Conservation (phyloP, 257 asterid species). For the Solanum stenotomum region DNA sequence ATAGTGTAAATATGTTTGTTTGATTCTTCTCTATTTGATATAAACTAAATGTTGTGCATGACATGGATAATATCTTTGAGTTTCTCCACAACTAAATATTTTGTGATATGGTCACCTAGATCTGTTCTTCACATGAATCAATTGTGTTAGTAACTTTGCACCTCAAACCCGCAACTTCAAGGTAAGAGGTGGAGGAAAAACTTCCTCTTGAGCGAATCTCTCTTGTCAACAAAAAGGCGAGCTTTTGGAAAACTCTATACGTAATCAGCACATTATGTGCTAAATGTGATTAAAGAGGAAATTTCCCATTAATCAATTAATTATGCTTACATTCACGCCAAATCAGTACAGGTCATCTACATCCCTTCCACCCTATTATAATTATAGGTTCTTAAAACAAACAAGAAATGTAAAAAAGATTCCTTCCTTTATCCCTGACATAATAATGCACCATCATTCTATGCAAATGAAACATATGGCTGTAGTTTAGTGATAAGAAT, state of each 20-base stretch:
- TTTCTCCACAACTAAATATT: neutral
- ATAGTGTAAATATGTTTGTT: neutral
- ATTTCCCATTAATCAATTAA: neutral
- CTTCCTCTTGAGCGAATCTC: neutral
- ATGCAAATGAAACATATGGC: conserved; percentile 28
- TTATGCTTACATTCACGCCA: neutral
- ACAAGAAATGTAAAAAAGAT: neutral
- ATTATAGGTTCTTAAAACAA: neutral
- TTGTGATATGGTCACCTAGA: neutral
- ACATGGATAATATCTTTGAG: neutral
- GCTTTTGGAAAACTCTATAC: neutral
- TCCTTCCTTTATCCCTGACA: neutral
- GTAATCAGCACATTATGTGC: neutral
- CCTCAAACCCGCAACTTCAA: neutral
- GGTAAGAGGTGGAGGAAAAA: neutral
- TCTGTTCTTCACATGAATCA: neutral
- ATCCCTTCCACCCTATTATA: neutral
- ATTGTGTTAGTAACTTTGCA: neutral
- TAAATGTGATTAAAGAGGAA: neutral
- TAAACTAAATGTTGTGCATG: neutral
- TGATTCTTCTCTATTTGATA: neutral
- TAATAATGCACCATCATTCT: neutral
- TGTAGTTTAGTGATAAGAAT: conserved; percentile 96
- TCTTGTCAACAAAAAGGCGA: neutral
- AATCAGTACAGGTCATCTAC: neutral